These are phyloP conservation scores for Apiotrichum gamsii DNA, from an alignment of 1,284 basidiomycete species.

Conservation along the genomic window DNA sequence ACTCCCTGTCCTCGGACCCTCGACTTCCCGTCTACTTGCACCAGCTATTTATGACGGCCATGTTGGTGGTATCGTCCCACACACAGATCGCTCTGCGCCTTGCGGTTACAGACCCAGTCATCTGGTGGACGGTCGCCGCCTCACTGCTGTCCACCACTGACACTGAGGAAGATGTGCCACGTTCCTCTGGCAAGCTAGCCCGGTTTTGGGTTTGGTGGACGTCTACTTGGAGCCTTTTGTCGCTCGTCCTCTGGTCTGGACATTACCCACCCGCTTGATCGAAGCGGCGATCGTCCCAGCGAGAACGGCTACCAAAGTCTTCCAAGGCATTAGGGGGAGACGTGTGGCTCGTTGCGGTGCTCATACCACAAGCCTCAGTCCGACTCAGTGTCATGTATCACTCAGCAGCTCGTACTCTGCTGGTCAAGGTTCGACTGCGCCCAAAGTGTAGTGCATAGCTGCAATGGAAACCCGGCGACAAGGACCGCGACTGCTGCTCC, in stretches of 20 bases:
- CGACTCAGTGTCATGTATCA: too few species aligned
- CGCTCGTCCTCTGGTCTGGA: constrained; percentile 71
- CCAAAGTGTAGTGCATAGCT: too few species aligned
- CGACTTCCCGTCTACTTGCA: constrained; percentile 62
- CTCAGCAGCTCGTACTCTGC: too few species aligned
- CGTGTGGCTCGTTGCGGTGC: too few species aligned
- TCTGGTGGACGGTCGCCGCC: constrained; percentile 75
- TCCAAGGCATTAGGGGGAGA: too few species aligned
- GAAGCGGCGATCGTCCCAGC: too few species aligned
- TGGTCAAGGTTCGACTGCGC: too few species aligned
- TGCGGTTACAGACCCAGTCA: constrained; percentile 67
- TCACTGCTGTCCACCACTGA: constrained; percentile 49
- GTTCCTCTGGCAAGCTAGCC: not conserved
- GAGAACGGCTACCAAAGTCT: too few species aligned
- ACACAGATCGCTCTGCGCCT: constrained; percentile 84
- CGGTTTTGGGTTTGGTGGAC: constrained; percentile 56
- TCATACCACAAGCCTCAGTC: too few species aligned
- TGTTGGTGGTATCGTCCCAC: constrained; percentile 74
- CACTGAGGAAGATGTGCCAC: not conserved
- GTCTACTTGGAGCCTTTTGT: constrained; percentile 64
- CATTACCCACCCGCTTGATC: constrained; percentile 78
- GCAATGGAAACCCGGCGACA: too few species aligned
- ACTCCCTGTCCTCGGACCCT: constrained; percentile 35
- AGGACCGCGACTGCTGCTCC: too few species aligned
- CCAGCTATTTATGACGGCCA: constrained; percentile 55